Conservation (phyloP, 805 yeast species). For the Yarrowia hollandica region DNA sequence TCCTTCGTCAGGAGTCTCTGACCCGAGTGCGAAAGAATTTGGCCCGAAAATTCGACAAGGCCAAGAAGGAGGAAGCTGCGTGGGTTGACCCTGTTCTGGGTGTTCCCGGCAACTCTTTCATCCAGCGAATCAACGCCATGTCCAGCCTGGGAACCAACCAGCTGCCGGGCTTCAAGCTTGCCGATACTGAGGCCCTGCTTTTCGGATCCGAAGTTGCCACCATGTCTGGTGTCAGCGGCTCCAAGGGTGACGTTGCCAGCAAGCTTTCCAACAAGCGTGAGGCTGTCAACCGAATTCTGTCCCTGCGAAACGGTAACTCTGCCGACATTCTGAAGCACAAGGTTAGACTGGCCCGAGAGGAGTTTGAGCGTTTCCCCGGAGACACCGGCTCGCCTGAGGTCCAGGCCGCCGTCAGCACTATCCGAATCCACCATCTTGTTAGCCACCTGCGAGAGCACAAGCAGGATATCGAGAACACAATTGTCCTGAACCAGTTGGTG, state of each 20-base stretch:
- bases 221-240: constrained; percentile 42
- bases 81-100: constrained; percentile 86
- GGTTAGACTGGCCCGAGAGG: constrained; percentile 64
- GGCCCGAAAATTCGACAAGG: constrained; percentile 36
- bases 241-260: constrained; percentile 39
- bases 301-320: constrained; percentile 67
- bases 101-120: constrained; percentile 60
- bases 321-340: constrained; percentile 60
- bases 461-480: constrained; percentile 70
- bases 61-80: constrained; percentile 33
- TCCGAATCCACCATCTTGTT: constrained; percentile 73
- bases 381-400: constrained; percentile 96
- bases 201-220: constrained; percentile 74
- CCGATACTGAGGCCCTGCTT: constrained; percentile 71
- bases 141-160: constrained; percentile 64
- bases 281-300: constrained; percentile 68
- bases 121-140: constrained; percentile 65
- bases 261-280: constrained; percentile 58
- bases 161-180: constrained; percentile 57
- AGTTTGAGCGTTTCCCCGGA: constrained; percentile 79
- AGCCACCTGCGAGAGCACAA: constrained; percentile 67
- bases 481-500: constrained; percentile 75
- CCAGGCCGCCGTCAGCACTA: constrained; percentile 88
- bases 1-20: constrained; percentile 1
- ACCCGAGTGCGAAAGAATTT: constrained; percentile 37